A percentile compares a stretch with the other conserved stretches of the same genome.
Evolutionary conservation across 106 monocot species (phyloP).

Genomic region (Acanthochlamys bracteata): DNA sequence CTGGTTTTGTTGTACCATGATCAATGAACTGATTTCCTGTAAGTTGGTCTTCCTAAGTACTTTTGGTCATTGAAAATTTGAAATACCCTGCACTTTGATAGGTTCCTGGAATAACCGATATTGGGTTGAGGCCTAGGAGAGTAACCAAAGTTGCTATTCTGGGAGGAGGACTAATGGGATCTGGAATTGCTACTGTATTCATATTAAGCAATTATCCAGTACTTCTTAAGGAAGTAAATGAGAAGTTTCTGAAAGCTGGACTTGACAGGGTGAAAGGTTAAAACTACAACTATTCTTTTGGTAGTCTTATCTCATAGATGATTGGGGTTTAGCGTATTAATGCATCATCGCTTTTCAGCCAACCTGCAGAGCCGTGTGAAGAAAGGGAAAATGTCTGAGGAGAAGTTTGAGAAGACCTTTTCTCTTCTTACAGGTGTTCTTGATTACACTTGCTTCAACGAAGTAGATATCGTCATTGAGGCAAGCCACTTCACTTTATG

Average conservation of each 20-base stretch:
- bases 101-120: constrained; percentile 81
- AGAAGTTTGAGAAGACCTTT: constrained; percentile 59
- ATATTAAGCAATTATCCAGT: constrained; percentile 69
- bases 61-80: neutral
- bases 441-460: constrained; percentile 67
- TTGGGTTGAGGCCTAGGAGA: constrained; percentile 65
- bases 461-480: constrained; percentile 93
- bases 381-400: constrained; percentile 85
- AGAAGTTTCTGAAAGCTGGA: constrained; percentile 67
- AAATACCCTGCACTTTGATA: constrained; percentile 13
- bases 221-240: constrained; percentile 95
- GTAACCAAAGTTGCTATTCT: constrained; percentile 78
- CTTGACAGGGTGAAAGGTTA: constrained; percentile 78
- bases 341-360: constrained; percentile 30
- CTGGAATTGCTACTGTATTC: constrained; percentile 92
- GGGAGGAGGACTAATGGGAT: constrained; percentile 96
- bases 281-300: neutral
- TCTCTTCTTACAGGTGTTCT: constrained; percentile 74
- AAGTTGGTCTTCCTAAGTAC: neutral
- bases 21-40: neutral
- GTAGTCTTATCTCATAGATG: neutral
- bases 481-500: constrained; percentile 16
- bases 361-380: constrained; percentile 83
- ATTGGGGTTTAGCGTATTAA: neutral
- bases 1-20: too few species aligned